Evolutionary conservation across 345 rosid genomes (phyloP).

Genomic region (Rubroshorea leprosula): DNA sequence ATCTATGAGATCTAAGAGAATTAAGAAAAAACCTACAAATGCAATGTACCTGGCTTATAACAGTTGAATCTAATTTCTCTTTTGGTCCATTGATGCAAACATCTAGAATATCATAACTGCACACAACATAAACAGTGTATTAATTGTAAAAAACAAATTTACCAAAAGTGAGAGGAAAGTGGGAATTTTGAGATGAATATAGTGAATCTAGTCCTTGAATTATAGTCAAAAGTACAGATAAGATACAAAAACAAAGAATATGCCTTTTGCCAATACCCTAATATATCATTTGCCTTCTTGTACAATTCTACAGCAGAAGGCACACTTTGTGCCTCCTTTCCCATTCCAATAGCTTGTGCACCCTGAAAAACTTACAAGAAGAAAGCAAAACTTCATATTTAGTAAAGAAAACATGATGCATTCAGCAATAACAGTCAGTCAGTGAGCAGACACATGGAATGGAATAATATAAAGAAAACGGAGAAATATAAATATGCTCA

Average conservation of each 20-base stretch:
- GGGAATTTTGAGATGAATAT: not conserved
- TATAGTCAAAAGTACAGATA: not conserved
- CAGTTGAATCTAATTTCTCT: constrained; percentile 91
- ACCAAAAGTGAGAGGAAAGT: not conserved
- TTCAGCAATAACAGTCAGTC: too few species aligned
- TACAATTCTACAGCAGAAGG: constrained; percentile 73
- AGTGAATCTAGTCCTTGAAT: not conserved
- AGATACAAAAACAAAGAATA: not conserved
- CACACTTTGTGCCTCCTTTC: constrained; percentile 76
- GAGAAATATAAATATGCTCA: too few species aligned
- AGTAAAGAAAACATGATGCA: not conserved
- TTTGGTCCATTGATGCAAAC: constrained; percentile 87
- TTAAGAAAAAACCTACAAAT: constrained; percentile 7
- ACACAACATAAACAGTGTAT: constrained; percentile 16
- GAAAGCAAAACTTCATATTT: not conserved
- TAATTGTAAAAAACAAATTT: not conserved
- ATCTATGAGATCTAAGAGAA: not conserved
- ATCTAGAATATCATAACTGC: constrained; percentile 91
- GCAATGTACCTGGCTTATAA: constrained; percentile 79
- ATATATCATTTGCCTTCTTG: constrained; percentile 70
- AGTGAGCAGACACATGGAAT: too few species aligned
- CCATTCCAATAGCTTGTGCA: constrained; percentile 97
- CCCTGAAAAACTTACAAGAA: constrained; percentile 41
- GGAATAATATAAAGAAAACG: too few species aligned
- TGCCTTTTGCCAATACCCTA: constrained; percentile 39